A percentile compares a stretch with the other conserved stretches of the same genome.
phyloP scores from a whole-genome alignment of 768 basidiomycete species.

The Auricularia heimuer region DNA sequence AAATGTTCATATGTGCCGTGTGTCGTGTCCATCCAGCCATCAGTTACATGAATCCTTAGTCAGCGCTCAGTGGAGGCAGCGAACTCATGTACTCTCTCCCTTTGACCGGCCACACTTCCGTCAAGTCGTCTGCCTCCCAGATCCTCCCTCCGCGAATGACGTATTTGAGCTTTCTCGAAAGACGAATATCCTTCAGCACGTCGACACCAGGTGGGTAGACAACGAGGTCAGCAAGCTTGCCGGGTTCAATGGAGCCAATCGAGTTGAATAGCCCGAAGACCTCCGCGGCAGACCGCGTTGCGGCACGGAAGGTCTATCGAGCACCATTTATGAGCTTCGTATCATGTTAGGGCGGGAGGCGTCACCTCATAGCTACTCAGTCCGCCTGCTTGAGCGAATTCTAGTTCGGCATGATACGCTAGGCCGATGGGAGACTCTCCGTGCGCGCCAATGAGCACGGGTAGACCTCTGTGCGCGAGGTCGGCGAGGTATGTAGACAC shows the following conservation, averaged over 20 bases:
- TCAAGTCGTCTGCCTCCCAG: constrained; percentile 59
- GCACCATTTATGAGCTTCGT: too few relatives aligned
- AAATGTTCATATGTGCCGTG: too few relatives aligned
- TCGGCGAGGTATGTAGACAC: constrained; percentile 57
- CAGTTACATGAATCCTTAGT: too few relatives aligned
- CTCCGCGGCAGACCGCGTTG: constrained; percentile 53
- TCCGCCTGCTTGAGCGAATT: constrained; percentile 52
- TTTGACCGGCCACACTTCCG: constrained; percentile 61
- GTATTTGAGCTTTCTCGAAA: constrained; percentile 39
- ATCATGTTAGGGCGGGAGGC: too few relatives aligned
- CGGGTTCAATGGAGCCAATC: constrained; percentile 50
- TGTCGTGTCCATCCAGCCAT: too few relatives aligned
- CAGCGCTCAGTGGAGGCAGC: too few relatives aligned
- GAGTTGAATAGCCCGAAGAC: constrained; percentile 54
- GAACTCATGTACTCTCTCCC: constrained; percentile 28
- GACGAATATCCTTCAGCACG: constrained; percentile 42
- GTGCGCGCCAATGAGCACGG: constrained; percentile 62
- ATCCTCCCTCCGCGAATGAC: constrained; percentile 59
- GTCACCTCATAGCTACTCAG: constrained; percentile 59
- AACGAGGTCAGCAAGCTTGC: constrained; percentile 64
- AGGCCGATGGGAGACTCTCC: constrained; percentile 55
- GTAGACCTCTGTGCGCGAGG: constrained; percentile 55
- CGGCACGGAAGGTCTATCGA: constrained; percentile 51
- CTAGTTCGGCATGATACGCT: constrained; percentile 71
- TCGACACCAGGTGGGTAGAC: constrained; percentile 54